These are phyloP conservation scores for Globisporangium apiculatum DNA, from an alignment of 352 stramenopile genomes.

Conservation along the genomic window DNA sequence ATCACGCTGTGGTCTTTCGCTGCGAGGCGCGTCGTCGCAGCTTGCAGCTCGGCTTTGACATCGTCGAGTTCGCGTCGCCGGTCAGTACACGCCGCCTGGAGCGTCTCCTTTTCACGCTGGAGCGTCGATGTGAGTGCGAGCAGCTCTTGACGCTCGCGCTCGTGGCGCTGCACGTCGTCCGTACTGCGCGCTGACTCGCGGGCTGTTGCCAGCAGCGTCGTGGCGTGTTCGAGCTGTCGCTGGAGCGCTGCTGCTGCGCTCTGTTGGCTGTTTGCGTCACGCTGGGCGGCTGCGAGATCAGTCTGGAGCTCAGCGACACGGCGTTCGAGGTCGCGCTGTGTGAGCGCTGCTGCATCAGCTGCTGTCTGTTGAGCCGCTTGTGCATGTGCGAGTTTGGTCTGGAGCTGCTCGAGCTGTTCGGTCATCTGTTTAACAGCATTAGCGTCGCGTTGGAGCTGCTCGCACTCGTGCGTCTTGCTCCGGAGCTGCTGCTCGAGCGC, in stretches of 20 bases:
- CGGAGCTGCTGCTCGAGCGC: constrained; percentile 44
- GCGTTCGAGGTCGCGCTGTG: constrained; percentile 20
- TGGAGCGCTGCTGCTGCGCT: constrained; percentile 43
- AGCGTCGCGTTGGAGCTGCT: constrained; percentile 25
- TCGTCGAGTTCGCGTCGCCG: constrained; percentile 22
- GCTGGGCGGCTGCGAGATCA: constrained; percentile 20
- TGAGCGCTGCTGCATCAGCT: constrained; percentile 23
- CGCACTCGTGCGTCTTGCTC: constrained; percentile 33
- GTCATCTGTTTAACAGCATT: constrained; percentile 14
- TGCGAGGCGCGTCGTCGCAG: constrained; percentile 29
- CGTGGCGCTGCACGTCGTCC: constrained; percentile 19
- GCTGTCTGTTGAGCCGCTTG: constrained; percentile 10
- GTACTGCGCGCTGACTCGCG: neutral
- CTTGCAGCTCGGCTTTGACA: constrained; percentile 24
- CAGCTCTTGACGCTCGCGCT: constrained; percentile 42
- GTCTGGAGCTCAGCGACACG: constrained; percentile 27
- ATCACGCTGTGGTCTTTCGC: constrained; percentile 47
- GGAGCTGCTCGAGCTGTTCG: constrained; percentile 36
- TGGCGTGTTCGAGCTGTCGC: constrained; percentile 37
- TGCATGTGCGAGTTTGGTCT: constrained; percentile 18
- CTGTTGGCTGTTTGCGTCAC: constrained; percentile 39
- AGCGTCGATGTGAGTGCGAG: constrained; percentile 26
- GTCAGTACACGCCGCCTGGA: constrained; percentile 18
- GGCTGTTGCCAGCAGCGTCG: constrained; percentile 21
- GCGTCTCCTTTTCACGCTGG: constrained; percentile 31